Evolutionary conservation across 202 grass and related monocot species (phyloP).

Genomic region (Hordeum pubiflorum): DNA sequence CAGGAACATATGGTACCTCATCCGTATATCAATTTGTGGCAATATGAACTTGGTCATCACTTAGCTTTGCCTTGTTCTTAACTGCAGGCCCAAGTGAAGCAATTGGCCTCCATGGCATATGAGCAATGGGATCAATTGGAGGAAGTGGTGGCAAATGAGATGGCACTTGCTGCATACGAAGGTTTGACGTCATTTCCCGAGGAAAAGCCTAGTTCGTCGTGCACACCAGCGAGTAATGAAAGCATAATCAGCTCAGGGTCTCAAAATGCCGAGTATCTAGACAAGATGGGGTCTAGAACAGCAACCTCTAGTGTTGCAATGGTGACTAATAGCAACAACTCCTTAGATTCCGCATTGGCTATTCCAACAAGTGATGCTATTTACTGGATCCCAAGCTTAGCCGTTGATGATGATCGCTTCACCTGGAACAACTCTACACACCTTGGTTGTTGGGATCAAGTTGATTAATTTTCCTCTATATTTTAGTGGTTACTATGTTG

Average conservation of each 20-base stretch:
- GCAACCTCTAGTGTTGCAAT: constrained; percentile 20
- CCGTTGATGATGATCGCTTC: background rate
- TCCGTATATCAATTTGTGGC: background rate
- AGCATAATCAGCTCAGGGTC: constrained; percentile 43
- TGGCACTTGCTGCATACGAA: background rate
- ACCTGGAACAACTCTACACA: constrained; percentile 22
- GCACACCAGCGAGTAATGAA: background rate
- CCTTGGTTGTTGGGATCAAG: constrained; percentile 25
- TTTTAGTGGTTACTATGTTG: background rate
- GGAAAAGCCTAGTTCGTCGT: constrained; percentile 5
- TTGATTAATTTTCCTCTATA: background rate
- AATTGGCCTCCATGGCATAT: constrained; percentile 22
- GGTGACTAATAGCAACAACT: background rate
- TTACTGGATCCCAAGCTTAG: constrained; percentile 14
- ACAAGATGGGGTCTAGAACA: constrained; percentile 17
- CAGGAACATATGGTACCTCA: constrained; percentile 30
- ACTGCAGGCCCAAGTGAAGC: constrained; percentile 29
- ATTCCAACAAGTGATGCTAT: constrained; percentile 10
- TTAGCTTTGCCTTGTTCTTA: background rate
- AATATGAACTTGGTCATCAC: background rate
- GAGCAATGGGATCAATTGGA: constrained; percentile 34
- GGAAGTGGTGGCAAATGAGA: constrained; percentile 14
- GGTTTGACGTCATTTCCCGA: background rate
- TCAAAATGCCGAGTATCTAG: constrained; percentile 14
- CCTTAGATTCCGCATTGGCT: constrained; percentile 5